These are phyloP conservation scores for Fomitopsis schrenkii DNA, from an alignment of 1,284 basidiomycete genomes.

Conservation along the genomic window DNA sequence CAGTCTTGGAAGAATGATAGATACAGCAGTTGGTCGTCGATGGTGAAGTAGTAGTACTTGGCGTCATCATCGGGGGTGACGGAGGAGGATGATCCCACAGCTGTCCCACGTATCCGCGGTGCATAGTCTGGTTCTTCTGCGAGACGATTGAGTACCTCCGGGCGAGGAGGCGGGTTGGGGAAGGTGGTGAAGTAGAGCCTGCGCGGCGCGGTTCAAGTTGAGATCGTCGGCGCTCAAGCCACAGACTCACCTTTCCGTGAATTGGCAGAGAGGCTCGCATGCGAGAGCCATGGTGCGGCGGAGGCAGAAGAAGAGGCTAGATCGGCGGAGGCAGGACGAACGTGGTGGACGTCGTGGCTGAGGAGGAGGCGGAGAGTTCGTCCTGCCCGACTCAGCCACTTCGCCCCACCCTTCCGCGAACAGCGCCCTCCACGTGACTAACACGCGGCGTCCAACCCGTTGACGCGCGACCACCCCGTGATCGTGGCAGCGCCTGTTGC, in stretches of 20 bases:
- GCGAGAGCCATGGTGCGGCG: slow-evolving; percentile 30
- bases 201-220: slow-evolving; percentile 10
- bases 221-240: background rate
- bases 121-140: slow-evolving; percentile 44
- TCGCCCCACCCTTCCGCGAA: slow-evolving; percentile 7
- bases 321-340: slow-evolving; percentile 3
- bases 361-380: background rate
- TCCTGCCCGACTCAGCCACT: slow-evolving; percentile 1
- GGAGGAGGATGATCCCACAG: slow-evolving; percentile 47
- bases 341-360: background rate
- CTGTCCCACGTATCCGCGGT: slow-evolving; percentile 57
- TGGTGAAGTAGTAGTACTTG: slow-evolving; percentile 80
- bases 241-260: slow-evolving; percentile 59
- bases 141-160: slow-evolving; percentile 57
- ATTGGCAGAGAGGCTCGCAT: slow-evolving; percentile 74
- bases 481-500: slow-evolving; percentile 6
- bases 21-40: slow-evolving; percentile 91
- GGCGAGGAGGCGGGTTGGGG: slow-evolving; percentile 61
- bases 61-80: slow-evolving; percentile 64
- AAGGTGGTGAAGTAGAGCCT: slow-evolving; percentile 85
- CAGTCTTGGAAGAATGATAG: slow-evolving; percentile 93
- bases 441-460: slow-evolving; percentile 21
- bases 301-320: background rate
- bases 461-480: slow-evolving; percentile 14
- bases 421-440: slow-evolving; percentile 24